Evolutionary conservation across 2,329 filamentous ascomycete species (phyloP), one percentile per base, ranked within the genome.

Genomic region (Paraconiothyrium sp.): DNA sequence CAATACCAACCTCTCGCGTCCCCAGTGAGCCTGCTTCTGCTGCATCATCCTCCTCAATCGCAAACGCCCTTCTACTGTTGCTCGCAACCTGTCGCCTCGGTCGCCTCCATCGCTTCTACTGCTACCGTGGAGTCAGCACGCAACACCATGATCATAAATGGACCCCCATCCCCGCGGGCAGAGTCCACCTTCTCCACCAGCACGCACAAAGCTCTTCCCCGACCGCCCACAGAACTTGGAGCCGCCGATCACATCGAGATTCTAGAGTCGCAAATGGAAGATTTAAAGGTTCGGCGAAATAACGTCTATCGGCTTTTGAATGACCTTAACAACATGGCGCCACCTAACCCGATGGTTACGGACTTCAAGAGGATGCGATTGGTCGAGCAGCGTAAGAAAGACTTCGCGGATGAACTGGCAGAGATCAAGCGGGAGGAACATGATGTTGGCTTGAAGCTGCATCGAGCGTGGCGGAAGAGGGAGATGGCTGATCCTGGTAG

Each of bases 361-460:
- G 77, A 79, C 59, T 75, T 79, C 49, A 73, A 71, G 58, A 69
- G 70, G 24, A 73, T 73, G 59, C 57, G 78, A 14, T 59, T 76
- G 48, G 71, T 72, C 4, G 78, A 80, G 58, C 67, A 69, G 61
- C 66, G 72, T 51, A 75, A 78, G 66, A 75, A 75, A 59, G 69
- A 67, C 24, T 74, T 79, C 59, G 72, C 76, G 59, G 71, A 72
- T n/a, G 78, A 80, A 67, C 58, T 80, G 60, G 70, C 70, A 14
- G 76, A 80, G 59, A 74, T 81, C 43, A 72, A 68, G 63, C 59
- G 67, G 0, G 72, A 77, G 61, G 78, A 80, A 61, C 76, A 81
- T 62, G 79, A 80, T 47, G 67, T 80, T 7, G 79, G 79, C 4
- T 59, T 81, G 59, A 78, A 72, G 67, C 60, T 81, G 63, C 78